These are phyloP conservation scores for Sporothrix protearum DNA, from an alignment of 2,329 filamentous ascomycete genomes.

Conservation along the genomic window DNA sequence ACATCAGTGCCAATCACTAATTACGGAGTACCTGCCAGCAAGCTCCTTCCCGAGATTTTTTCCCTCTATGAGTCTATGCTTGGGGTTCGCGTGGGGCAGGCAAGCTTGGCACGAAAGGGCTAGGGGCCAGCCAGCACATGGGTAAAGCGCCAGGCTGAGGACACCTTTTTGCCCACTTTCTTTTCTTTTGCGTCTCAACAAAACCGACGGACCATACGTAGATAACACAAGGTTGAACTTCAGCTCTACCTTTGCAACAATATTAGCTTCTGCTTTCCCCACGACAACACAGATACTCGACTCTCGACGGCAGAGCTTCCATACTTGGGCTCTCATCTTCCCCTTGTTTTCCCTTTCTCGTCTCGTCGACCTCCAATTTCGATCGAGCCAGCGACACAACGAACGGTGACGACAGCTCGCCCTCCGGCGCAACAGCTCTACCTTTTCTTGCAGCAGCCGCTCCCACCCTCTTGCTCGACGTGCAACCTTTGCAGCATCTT, in stretches of 20 bases:
- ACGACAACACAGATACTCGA: neutral
- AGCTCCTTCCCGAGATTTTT: neutral
- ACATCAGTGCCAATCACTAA: slow-evolving; percentile 5
- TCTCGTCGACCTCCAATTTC: neutral
- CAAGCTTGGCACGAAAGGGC: slow-evolving; percentile 13
- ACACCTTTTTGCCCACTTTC: slow-evolving; percentile 7
- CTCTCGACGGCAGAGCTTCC: neutral
- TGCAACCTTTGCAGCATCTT: neutral
- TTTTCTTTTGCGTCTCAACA: slow-evolving; percentile 11
- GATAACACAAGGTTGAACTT: neutral
- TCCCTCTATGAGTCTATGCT: neutral
- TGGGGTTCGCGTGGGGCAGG: slow-evolving; percentile 3
- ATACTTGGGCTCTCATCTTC: neutral
- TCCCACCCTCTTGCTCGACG: neutral
- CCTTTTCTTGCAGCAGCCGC: neutral
- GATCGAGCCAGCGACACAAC: neutral
- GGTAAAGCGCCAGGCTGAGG: neutral
- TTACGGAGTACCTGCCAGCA: neutral
- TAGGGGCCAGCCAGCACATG: slow-evolving; percentile 7
- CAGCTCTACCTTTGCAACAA: neutral
- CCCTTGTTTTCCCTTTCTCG: no score
- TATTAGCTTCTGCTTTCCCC: neutral
- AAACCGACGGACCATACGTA: neutral
- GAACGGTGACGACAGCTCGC: neutral
- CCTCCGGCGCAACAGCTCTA: neutral